Conservation (phyloP, 176 grass and related monocot species). For the Aegilops umbellulata region DNA sequence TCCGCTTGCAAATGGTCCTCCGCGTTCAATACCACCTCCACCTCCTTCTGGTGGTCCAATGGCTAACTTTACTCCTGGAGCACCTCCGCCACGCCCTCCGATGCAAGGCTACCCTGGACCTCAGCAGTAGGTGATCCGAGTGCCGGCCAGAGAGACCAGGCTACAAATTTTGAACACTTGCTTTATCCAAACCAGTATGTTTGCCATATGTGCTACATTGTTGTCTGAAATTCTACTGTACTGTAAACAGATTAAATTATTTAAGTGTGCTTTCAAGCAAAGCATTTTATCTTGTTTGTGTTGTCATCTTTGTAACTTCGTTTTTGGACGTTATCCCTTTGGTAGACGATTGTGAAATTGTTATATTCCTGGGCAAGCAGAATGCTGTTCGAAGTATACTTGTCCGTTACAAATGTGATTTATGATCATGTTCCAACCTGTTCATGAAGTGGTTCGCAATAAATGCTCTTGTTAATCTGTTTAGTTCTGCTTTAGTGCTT, state of each 20-base stretch:
- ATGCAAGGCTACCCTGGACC: constrained; percentile 64
- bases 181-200: constrained; percentile 13
- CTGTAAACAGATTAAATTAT: neutral
- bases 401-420: neutral
- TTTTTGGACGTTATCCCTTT: neutral
- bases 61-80: constrained; percentile 63
- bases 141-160: neutral
- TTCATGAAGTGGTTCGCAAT: neutral
- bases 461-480: neutral
- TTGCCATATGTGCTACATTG: neutral
- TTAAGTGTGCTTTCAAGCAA: neutral
- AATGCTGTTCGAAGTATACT: neutral
- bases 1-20: constrained; percentile 65
- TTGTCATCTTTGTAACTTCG: neutral
- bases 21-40: constrained; percentile 70
- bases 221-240: neutral
- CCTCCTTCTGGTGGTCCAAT: constrained; percentile 38
- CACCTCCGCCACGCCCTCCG: constrained; percentile 45
- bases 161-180: constrained; percentile 1
- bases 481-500: neutral
- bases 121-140: constrained; percentile 32
- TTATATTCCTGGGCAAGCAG: neutral
- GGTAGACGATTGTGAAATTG: neutral
- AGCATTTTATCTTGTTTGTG: neutral
- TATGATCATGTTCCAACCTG: neutral